Percentiles rank a stretch among this genome's conserved stretches.
Conservation (phyloP, 306 rosid genomes). For the Echinosophora koreensis region DNA sequence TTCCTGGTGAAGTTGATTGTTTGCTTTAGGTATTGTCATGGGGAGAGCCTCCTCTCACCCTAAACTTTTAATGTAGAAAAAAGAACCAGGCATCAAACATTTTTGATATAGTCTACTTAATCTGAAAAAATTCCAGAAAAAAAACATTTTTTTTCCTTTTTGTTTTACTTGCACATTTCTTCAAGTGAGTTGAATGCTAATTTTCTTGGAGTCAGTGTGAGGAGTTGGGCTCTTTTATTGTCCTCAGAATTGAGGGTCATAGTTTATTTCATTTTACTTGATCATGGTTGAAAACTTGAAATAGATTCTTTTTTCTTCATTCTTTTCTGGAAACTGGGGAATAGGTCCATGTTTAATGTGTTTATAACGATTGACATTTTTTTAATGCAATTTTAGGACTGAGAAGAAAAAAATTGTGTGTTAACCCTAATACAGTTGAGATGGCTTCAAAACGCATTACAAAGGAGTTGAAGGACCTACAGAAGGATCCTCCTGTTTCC, state of each 20-base stretch:
- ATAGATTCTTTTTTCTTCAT: neutral
- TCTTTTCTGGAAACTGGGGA: neutral
- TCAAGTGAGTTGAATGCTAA: neutral
- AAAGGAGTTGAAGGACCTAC: slow-evolving; percentile 73
- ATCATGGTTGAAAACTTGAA: neutral
- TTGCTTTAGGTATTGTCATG: no score
- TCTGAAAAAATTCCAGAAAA: neutral
- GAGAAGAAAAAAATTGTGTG: slow-evolving; percentile 9
- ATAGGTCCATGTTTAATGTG: neutral
- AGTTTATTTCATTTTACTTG: neutral
- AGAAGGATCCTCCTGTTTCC: slow-evolving; percentile 76
- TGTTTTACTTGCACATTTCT: neutral
- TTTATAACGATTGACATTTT: neutral
- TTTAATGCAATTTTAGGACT: neutral
- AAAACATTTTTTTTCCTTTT: neutral
- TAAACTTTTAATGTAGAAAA: no score
- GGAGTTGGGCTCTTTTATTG: neutral
- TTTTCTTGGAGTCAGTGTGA: neutral
- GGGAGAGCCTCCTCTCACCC: neutral
- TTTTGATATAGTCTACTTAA: neutral
- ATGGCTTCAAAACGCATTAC: slow-evolving; percentile 78
- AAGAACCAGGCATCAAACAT: neutral
- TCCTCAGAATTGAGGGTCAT: neutral
- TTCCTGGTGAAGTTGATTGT: no score
- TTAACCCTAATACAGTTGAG: neutral